These are phyloP conservation scores for Pythium rishiriense DNA, from an alignment of 352 stramenopile genomes.

Conservation along the genomic window DNA sequence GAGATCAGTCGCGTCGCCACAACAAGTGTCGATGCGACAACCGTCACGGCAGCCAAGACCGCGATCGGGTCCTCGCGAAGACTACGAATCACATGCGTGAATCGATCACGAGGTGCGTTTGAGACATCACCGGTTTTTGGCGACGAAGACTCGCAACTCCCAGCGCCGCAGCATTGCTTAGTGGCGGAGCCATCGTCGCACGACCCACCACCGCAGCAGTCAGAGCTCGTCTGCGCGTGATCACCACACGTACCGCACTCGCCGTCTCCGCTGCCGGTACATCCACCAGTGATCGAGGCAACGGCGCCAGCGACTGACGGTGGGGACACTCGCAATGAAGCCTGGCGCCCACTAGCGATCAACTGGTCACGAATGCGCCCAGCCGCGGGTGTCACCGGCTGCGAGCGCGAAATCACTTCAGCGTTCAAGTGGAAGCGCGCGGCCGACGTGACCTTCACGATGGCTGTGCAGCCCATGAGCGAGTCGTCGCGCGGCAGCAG, in stretches of 20 bases:
- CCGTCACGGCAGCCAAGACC: constrained; percentile 42
- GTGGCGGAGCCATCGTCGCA: background rate
- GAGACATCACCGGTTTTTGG: background rate
- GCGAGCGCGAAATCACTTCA: constrained; percentile 52
- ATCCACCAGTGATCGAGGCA: constrained; percentile 19
- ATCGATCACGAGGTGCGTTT: constrained; percentile 13
- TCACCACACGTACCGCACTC: constrained; percentile 25
- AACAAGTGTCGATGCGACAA: constrained; percentile 52
- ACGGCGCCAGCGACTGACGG: background rate
- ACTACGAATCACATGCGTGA: background rate
- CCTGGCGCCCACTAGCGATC: constrained; percentile 34
- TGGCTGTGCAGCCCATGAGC: constrained; percentile 71
- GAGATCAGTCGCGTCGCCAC: constrained; percentile 44
- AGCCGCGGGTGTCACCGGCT: constrained; percentile 53
- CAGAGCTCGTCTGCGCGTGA: constrained; percentile 20
- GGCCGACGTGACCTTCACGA: constrained; percentile 52
- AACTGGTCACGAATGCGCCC: constrained; percentile 57
- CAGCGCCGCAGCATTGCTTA: constrained; percentile 33
- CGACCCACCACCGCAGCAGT: constrained; percentile 34
- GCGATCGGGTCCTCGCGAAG: constrained; percentile 60
- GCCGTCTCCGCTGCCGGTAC: constrained; percentile 27
- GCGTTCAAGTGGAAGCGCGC: constrained; percentile 80
- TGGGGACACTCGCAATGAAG: constrained; percentile 14
- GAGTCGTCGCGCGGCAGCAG: constrained; percentile 71
- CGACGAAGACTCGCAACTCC: constrained; percentile 6